Percentiles rank a stretch among this genome's conserved stretches.
Conservation (phyloP, 805 yeast species). For the Monosporozyma solicola region DNA sequence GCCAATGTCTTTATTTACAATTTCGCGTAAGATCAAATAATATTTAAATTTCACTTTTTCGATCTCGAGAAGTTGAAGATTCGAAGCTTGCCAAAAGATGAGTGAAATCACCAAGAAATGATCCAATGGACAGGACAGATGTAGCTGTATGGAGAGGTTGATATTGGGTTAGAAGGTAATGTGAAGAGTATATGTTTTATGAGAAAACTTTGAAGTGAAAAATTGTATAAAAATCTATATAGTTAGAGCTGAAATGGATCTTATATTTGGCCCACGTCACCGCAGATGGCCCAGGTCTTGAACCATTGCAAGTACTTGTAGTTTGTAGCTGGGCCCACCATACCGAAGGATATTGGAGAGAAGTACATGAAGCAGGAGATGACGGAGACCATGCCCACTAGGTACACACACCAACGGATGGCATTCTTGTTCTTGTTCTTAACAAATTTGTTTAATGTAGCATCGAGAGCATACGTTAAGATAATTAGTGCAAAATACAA, state of each 20-base stretch:
- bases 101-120: neutral
- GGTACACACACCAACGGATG: constrained; percentile 31
- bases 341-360: constrained; percentile 57
- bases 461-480: constrained; percentile 45
- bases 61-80: neutral
- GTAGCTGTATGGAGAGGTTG: no score
- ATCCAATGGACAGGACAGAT: neutral
- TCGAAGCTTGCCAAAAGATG: neutral
- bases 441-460: constrained; percentile 28
- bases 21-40: constrained; percentile 1
- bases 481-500: constrained; percentile 64
- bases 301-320: constrained; percentile 43
- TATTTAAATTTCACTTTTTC: neutral
- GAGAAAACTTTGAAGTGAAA: neutral
- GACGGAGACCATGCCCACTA: constrained; percentile 34
- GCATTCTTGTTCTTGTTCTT: constrained; percentile 18
- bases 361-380: constrained; percentile 50
- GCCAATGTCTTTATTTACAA: neutral
- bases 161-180: no score
- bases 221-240: neutral
- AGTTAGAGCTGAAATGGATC: neutral
- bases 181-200: no score
- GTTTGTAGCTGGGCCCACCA: constrained; percentile 39
- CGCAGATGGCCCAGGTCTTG: constrained; percentile 36
- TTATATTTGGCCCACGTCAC: neutral